These are phyloP conservation scores for Ophiostoma himal-ulmi DNA, from an alignment of 2,329 filamentous ascomycete genomes.

Conservation along the genomic window DNA sequence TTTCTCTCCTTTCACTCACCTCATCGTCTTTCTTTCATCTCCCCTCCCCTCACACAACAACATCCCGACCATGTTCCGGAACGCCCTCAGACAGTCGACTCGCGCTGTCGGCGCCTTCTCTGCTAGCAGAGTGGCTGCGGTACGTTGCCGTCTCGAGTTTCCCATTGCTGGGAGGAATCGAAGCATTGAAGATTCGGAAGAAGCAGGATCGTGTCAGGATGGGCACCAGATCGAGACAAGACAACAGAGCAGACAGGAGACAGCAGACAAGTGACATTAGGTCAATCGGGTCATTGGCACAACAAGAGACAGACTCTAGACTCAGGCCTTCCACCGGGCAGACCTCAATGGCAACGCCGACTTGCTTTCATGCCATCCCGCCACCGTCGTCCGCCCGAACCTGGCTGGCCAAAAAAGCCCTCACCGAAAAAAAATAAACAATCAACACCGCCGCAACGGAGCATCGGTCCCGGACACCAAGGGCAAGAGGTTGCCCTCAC, in stretches of 20 bases:
- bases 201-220: constrained; percentile 7
- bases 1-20: background rate
- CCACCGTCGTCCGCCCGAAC: background rate
- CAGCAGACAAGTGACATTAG: background rate
- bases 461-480: background rate
- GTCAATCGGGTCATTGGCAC: background rate
- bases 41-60: constrained; percentile 17
- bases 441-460: background rate
- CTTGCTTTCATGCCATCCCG: constrained; percentile 6
- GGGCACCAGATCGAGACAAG: background rate
- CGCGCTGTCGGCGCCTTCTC: constrained; percentile 91
- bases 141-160: constrained; percentile 55
- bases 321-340: background rate
- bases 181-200: constrained; percentile 10
- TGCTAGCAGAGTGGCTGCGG: constrained; percentile 86
- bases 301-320: background rate
- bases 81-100: constrained; percentile 94
- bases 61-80: constrained; percentile 77
- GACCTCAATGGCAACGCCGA: constrained; percentile 12
- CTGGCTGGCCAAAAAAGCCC: constrained; percentile 13
- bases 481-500: background rate
- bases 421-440: constrained; percentile 7
- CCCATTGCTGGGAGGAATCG: background rate
- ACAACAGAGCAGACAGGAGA: background rate
- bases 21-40: constrained; percentile 13